phyloP scores from a whole-genome alignment of 768 basidiomycete genomes.

The Porpolomopsis calyptriformis region DNA sequence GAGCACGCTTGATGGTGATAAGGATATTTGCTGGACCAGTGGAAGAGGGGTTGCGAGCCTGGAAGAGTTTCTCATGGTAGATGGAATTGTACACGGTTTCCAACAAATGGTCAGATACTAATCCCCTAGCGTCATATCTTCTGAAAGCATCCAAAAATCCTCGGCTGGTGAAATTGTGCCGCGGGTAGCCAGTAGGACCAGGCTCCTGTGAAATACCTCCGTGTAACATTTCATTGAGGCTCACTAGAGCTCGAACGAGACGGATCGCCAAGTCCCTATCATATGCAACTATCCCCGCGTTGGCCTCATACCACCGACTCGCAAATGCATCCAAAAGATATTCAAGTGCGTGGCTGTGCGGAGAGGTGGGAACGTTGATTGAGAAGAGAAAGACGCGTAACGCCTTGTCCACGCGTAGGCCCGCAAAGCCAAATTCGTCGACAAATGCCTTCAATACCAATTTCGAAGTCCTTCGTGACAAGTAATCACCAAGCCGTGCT shows the following conservation, averaged over 20 bases:
- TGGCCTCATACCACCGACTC: slow-evolving; percentile 83
- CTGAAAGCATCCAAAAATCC: slow-evolving; percentile 83
- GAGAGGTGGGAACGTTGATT: slow-evolving; percentile 41
- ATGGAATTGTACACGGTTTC: slow-evolving; percentile 74
- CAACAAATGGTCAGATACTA: slow-evolving; percentile 68
- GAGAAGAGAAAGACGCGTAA: slow-evolving; percentile 83
- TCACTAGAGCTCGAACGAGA: slow-evolving; percentile 71
- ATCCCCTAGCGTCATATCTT: slow-evolving; percentile 56
- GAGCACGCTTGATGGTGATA: slow-evolving; percentile 60
- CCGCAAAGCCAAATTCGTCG: slow-evolving; percentile 78
- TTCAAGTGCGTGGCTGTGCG: slow-evolving; percentile 42
- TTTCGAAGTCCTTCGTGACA: slow-evolving; percentile 64
- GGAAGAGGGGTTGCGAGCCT: slow-evolving; percentile 45
- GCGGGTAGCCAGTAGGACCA: slow-evolving; percentile 42
- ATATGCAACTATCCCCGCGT: slow-evolving; percentile 64
- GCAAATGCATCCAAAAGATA: slow-evolving; percentile 78
- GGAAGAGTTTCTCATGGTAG: slow-evolving; percentile 56
- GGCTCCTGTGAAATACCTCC: slow-evolving; percentile 55
- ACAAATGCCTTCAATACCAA: slow-evolving; percentile 73
- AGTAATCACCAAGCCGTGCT: slow-evolving; percentile 72
- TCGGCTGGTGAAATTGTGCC: slow-evolving; percentile 53
- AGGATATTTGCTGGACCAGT: slow-evolving; percentile 36
- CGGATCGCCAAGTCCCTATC: slow-evolving; percentile 72
- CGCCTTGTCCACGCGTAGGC: slow-evolving; percentile 79
- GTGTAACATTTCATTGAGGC: slow-evolving; percentile 83